These are phyloP conservation scores for Aspergillus sclerotiicarbonarius DNA, from an alignment of 495 filamentous ascomycete species.

Conservation along the genomic window DNA sequence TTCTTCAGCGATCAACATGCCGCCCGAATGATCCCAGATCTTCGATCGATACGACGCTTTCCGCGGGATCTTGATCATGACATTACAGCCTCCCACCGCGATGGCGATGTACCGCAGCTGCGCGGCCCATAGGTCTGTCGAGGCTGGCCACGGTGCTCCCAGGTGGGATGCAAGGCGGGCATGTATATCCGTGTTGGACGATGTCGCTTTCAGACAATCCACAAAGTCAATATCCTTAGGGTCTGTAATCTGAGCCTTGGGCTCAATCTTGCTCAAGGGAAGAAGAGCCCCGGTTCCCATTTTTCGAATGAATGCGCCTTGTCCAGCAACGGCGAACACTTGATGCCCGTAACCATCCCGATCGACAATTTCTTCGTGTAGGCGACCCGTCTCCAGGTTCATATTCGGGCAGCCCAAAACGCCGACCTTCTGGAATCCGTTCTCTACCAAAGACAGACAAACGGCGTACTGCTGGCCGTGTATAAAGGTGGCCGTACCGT, in stretches of 20 bases:
- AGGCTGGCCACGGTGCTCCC: slow-evolving; percentile 45
- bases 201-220: slow-evolving; percentile 40
- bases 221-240: slow-evolving; percentile 45
- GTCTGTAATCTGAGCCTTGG: slow-evolving; percentile 27
- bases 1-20: slow-evolving; percentile 65
- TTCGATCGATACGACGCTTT: slow-evolving; percentile 52
- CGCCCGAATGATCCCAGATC: slow-evolving; percentile 72
- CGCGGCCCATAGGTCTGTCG: slow-evolving; percentile 59
- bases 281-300: slow-evolving; percentile 38
- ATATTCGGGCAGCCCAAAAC: slow-evolving; percentile 60
- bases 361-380: slow-evolving; percentile 51
- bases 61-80: slow-evolving; percentile 61
- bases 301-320: slow-evolving; percentile 54
- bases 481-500: slow-evolving; percentile 68
- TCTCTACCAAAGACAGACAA: slow-evolving; percentile 53
- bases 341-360: slow-evolving; percentile 53
- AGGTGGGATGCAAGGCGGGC: slow-evolving; percentile 48
- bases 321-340: slow-evolving; percentile 53
- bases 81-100: slow-evolving; percentile 57
- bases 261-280: slow-evolving; percentile 34
- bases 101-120: slow-evolving; percentile 64
- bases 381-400: slow-evolving; percentile 25
- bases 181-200: slow-evolving; percentile 43
- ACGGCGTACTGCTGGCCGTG: slow-evolving; percentile 63
- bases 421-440: slow-evolving; percentile 47